Percentiles rank a stretch among this genome's conserved stretches.
These are phyloP conservation scores for Fusarium pseudoanthophilum DNA, from an alignment of 2,329 filamentous ascomycete genomes.

Conservation along the genomic window DNA sequence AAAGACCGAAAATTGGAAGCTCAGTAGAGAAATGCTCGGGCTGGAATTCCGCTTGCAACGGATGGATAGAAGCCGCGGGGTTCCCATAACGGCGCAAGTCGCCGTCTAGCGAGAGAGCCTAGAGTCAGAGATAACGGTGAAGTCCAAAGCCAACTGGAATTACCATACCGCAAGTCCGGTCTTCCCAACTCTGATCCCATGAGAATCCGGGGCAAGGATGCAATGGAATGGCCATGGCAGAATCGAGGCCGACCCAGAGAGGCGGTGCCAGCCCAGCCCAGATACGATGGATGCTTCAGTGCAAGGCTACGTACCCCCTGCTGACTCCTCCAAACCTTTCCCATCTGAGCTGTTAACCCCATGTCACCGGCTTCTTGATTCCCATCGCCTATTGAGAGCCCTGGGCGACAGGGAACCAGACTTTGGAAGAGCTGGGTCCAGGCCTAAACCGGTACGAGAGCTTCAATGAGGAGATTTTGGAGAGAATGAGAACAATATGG, in stretches of 20 bases:
- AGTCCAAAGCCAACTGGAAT: neutral
- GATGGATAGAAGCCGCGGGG: neutral
- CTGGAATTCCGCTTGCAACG: neutral
- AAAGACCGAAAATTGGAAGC: constrained; percentile 4
- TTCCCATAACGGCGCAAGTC: constrained; percentile 14
- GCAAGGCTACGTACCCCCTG: constrained; percentile 38
- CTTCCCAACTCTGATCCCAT: constrained; percentile 18
- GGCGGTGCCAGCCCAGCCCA: constrained; percentile 29
- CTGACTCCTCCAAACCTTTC: constrained; percentile 25
- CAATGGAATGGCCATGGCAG: neutral
- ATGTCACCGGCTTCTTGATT: constrained; percentile 21
- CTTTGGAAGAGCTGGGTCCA: constrained; percentile 19
- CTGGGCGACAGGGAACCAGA: constrained; percentile 17
- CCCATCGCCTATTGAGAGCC: constrained; percentile 24
- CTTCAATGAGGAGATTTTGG: constrained; percentile 15
- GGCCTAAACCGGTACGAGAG: constrained; percentile 20
- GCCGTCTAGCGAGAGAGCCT: neutral
- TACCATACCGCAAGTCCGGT: constrained; percentile 5
- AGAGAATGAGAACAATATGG: neutral
- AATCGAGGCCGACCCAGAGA: constrained; percentile 36
- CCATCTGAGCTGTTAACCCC: constrained; percentile 4
- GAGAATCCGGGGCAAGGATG: constrained; percentile 25
- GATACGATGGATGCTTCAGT: constrained; percentile 22
- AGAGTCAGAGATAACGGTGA: constrained; percentile 11
- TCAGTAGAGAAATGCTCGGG: constrained; percentile 10